A percentile compares a stretch with the other conserved stretches of the same genome.
These are phyloP conservation scores for Leersia perrieri DNA, from an alignment of 176 grass and related monocot species.

Conservation along the genomic window DNA sequence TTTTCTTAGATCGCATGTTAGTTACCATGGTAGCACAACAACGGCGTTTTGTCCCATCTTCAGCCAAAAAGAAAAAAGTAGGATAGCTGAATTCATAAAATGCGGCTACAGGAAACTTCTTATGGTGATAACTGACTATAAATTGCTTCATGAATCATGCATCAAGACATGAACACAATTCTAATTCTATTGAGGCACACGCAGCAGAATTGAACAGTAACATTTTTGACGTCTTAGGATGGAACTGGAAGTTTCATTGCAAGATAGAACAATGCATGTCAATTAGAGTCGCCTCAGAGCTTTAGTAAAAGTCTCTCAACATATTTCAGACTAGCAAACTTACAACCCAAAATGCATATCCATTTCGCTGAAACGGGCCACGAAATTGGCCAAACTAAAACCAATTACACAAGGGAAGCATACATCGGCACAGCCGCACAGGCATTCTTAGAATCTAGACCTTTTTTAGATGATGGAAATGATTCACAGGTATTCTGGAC, in stretches of 20 bases:
- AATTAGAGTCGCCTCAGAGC: neutral
- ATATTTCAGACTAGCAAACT: neutral
- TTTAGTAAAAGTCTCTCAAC: neutral
- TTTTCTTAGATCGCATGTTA: neutral
- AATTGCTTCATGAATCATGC: constrained; percentile 18
- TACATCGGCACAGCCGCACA: neutral
- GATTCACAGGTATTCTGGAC: no score
- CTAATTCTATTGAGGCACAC: neutral
- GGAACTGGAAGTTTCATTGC: neutral
- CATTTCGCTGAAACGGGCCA: neutral
- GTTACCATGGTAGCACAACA: constrained; percentile 4
- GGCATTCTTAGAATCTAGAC: no score
- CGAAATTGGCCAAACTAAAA: constrained; percentile 2
- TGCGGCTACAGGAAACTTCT: neutral
- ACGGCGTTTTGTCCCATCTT: neutral
- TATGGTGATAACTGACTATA: neutral
- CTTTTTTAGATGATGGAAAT: no score
- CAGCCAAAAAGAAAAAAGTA: neutral
- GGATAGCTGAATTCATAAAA: neutral
- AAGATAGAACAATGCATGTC: neutral
- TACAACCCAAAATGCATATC: neutral
- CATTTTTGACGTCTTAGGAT: neutral
- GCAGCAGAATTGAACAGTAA: neutral
- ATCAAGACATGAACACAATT: neutral
- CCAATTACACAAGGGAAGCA: neutral